Evolutionary conservation across 1,284 basidiomycete genomes (phyloP), one percentile per base, ranked within the genome.

Genomic region (Sanguinoderma infundibulare): DNA sequence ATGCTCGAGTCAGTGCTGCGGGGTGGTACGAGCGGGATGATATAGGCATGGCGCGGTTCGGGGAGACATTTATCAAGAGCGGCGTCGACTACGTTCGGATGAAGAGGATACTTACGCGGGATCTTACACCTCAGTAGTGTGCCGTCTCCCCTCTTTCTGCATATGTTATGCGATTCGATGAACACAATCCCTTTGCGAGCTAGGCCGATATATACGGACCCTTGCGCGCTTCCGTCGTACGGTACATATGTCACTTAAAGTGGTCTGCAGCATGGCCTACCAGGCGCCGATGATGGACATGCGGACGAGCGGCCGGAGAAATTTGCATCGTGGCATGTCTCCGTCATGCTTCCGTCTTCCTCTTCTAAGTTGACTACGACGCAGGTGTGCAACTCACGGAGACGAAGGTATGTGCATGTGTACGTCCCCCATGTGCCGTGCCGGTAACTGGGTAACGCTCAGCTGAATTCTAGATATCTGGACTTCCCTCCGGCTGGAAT

Each of bases 11-110:
- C 52, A 74, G 78, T 22, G 80, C 75, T 22, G 67, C 74, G 26
- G 73, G 61, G 34, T 88, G 86, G 85, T 88, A 86, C 69, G 72
- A 78, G 64, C 82, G 78, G 60, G 77, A 83, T 55, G 86, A 84
- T 0, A 76, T 87, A 72, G 86, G 85, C 1, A 76, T 87, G 72
- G 46, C 67, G 22, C 62, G 74, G 14, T 82, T 84, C 61, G 85
- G 85, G 15, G 73, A 75, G n/a, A 71, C 57, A 0, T 86, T 88
- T 69, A 82, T 68, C 71, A 87, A 87, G 72, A 78, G 78, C 14
- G 69, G 74, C 32, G 79, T 86, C 63, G 78, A 84, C 71, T 87
- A 86, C 69, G 72, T 83, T 63, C 75, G 82, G 39, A 85, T 87
- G 84, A 58, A 56, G 60, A 52, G 46, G 36, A 53, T 42, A 22